Conservation (phyloP, 2,329 filamentous ascomycete species). For the Apiospora rasikravindrae region DNA sequence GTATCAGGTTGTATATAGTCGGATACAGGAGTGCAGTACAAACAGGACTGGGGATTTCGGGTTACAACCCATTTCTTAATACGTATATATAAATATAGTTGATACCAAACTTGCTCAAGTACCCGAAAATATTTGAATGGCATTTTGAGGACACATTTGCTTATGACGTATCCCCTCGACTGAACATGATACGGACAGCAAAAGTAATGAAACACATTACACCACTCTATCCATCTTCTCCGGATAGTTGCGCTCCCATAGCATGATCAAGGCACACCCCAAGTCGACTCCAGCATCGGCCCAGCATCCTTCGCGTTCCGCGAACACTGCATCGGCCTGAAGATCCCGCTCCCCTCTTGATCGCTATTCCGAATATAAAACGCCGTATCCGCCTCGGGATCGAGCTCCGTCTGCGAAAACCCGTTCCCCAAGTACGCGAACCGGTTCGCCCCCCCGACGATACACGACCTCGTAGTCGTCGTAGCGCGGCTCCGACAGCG, state of each 20-base stretch:
- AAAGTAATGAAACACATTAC: no score
- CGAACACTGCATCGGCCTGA: background rate
- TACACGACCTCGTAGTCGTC: conserved; percentile 31
- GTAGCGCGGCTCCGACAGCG: conserved; percentile 28
- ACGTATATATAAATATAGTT: no score
- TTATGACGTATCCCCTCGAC: no score
- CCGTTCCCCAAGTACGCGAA: conserved; percentile 25
- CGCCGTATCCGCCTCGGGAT: background rate
- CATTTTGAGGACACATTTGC: no score
- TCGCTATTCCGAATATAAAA: background rate
- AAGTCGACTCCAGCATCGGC: background rate
- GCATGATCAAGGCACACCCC: background rate
- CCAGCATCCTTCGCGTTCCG: background rate
- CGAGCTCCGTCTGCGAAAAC: conserved; percentile 22
- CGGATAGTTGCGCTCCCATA: background rate
- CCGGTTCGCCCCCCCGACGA: background rate
- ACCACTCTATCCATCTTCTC: background rate
- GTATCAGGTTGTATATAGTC: background rate
- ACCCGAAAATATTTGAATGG: no score
- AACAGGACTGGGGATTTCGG: no score
- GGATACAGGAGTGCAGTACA: background rate
- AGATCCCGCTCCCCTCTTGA: background rate
- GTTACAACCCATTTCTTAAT: background rate
- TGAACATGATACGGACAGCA: no score
- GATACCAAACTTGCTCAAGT: no score